phyloP scores from a whole-genome alignment of 306 rosid genomes.

The Arachis stenosperma region DNA sequence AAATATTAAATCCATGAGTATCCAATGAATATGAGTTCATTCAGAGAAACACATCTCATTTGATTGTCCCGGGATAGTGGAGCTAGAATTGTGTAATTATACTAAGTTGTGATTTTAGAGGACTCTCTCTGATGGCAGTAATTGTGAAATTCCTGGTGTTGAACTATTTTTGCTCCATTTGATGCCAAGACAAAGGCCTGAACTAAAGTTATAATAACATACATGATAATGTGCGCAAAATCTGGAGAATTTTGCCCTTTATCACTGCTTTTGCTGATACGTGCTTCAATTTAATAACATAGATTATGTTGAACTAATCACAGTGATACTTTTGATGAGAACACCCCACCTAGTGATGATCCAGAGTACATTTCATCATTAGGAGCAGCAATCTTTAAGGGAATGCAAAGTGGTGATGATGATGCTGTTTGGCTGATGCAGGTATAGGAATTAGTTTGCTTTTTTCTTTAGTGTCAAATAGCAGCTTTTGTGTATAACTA shows the following conservation, averaged over 20 bases:
- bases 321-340: conserved; percentile 96
- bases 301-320: conserved; percentile 37
- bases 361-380: conserved; percentile 84
- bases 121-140: neutral
- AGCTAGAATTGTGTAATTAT: neutral
- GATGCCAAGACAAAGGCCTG: too few relatives aligned
- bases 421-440: conserved; percentile 95
- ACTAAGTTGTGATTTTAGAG: neutral
- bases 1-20: too few relatives aligned
- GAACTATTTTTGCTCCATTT: too few relatives aligned
- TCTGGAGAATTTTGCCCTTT: neutral
- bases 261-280: conserved; percentile 14
- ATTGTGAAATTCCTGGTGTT: too few relatives aligned
- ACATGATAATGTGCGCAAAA: neutral
- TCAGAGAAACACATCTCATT: neutral
- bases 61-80: neutral
- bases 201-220: neutral
- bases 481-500: conserved; percentile 24
- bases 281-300: conserved; percentile 9
- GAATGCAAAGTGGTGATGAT: conserved; percentile 82
- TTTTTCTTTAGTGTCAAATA: conserved; percentile 6
- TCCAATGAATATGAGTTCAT: neutral
- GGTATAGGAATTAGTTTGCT: conserved; percentile 47
- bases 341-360: conserved; percentile 88
- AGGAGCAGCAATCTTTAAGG: conserved; percentile 77